A percentile compares a stretch with the other conserved stretches of the same genome.
These are phyloP conservation scores for Saprolegnia parasitica DNA, from an alignment of 352 stramenopile genomes.

Conservation along the genomic window DNA sequence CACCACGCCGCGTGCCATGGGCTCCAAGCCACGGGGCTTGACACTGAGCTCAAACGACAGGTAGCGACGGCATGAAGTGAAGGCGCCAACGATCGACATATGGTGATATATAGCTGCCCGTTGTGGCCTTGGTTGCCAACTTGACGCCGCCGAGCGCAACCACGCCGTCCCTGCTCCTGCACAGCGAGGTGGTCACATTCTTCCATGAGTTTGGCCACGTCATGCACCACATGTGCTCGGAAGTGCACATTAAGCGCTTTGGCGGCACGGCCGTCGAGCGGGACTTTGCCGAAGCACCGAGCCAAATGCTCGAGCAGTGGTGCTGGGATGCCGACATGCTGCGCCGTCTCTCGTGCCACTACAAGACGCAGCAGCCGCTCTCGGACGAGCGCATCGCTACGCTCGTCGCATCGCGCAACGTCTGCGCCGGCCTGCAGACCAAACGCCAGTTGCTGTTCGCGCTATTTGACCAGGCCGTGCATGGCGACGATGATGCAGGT, in stretches of 20 bases:
- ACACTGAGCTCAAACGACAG: conserved; percentile 54
- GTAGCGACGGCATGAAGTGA: no score
- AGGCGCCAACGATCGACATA: no score
- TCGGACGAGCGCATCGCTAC: conserved; percentile 72
- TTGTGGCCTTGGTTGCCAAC: conserved; percentile 88
- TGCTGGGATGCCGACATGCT: conserved; percentile 84
- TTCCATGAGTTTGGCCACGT: conserved; percentile 90
- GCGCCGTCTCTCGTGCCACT: conserved; percentile 82
- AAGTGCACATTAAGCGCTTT: conserved; percentile 71
- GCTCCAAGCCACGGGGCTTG: conserved; percentile 69
- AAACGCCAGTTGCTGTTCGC: conserved; percentile 79
- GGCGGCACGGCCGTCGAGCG: conserved; percentile 72
- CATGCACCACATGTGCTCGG: conserved; percentile 86
- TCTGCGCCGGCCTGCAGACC: conserved; percentile 71
- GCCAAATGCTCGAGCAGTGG: conserved; percentile 91
- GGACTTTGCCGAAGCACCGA: conserved; percentile 89
- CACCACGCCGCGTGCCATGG: conserved; percentile 88
- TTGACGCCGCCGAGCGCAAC: conserved; percentile 76
- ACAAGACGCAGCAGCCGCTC: conserved; percentile 69
- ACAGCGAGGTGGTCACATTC: conserved; percentile 85
- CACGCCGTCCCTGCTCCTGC: conserved; percentile 70
- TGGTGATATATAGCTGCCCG: conserved; percentile 37
- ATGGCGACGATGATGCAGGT: conserved; percentile 75
- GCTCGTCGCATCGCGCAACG: conserved; percentile 85
- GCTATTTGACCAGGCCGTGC: conserved; percentile 82